A percentile compares a stretch with the other conserved stretches of the same genome.
Evolutionary conservation across 352 stramenopile species (phyloP).

Genomic region (Phytophthora capsici): DNA sequence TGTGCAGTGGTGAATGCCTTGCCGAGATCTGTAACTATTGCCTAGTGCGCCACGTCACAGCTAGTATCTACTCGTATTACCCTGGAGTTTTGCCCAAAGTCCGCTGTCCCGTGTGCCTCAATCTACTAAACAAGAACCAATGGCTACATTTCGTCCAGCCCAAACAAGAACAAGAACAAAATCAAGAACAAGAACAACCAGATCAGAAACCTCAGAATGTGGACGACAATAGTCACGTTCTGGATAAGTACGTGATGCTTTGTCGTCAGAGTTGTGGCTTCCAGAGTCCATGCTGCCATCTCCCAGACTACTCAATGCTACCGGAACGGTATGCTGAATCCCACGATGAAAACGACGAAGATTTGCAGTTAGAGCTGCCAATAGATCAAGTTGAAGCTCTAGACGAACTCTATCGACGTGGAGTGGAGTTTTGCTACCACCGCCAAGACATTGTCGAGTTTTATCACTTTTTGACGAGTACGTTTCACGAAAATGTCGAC

Average conservation of each 20-base stretch:
- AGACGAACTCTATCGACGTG: constrained; percentile 26
- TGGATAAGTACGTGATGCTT: constrained; percentile 66
- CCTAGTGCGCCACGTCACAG: constrained; percentile 57
- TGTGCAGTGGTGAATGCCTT: constrained; percentile 51
- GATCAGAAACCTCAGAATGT: not conserved
- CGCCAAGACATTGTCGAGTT: constrained; percentile 30
- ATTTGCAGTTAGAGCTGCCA: constrained; percentile 15
- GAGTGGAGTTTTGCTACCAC: constrained; percentile 53
- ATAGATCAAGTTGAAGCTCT: constrained; percentile 28
- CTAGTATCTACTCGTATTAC: constrained; percentile 68
- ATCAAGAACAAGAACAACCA: constrained; percentile 8
- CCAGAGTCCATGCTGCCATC: constrained; percentile 66
- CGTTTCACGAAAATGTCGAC: constrained; percentile 30
- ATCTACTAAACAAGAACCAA: constrained; percentile 54
- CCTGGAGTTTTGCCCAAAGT: constrained; percentile 68
- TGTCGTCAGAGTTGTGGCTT: constrained; percentile 69
- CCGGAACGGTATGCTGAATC: constrained; percentile 15
- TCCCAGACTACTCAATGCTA: constrained; percentile 64
- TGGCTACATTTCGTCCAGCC: constrained; percentile 51
- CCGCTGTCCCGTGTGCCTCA: constrained; percentile 67
- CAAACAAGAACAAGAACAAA: constrained; percentile 4
- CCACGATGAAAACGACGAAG: constrained; percentile 9
- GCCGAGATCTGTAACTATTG: constrained; percentile 52
- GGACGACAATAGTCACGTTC: constrained; percentile 52
- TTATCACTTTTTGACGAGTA: constrained; percentile 42